Percentiles rank a stretch among this genome's conserved stretches.
Conservation (phyloP, 2,329 filamentous ascomycete genomes). For the Ophiostoma sp. region DNA sequence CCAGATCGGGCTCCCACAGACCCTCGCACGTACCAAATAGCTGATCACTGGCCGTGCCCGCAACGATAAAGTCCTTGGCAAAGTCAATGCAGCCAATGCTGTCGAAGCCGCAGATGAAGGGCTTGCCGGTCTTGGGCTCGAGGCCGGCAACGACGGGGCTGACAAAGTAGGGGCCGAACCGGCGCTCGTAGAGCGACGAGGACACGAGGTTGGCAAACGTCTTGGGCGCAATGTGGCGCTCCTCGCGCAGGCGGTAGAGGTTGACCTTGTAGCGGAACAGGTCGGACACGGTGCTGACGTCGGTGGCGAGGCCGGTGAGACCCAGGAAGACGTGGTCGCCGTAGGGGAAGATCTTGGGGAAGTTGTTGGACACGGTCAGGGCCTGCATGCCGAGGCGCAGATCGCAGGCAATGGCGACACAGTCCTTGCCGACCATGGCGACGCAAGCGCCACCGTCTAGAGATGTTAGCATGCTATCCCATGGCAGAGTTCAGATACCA, state of each 20-base stretch:
- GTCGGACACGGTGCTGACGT: constrained; percentile 89
- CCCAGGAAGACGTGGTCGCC: constrained; percentile 85
- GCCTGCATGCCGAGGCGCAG: constrained; percentile 94
- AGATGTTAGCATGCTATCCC: background rate
- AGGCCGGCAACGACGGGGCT: constrained; percentile 90
- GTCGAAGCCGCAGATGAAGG: constrained; percentile 98
- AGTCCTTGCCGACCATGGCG: constrained; percentile 99
- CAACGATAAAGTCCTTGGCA: constrained; percentile 98
- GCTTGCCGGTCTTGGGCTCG: constrained; percentile 87
- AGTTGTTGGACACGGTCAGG: constrained; percentile 98
- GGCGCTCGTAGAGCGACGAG: constrained; percentile 83
- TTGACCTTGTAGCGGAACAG: constrained; percentile 99
- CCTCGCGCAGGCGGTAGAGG: constrained; percentile 98
- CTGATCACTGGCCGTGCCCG: constrained; percentile 92
- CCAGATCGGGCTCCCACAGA: constrained; percentile 95
- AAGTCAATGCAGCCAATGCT: constrained; percentile 99
- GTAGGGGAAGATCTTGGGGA: constrained; percentile 99
- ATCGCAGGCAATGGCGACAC: constrained; percentile 98
- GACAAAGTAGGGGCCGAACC: constrained; percentile 96
- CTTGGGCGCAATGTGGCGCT: constrained; percentile 88
- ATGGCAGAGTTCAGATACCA: too few species aligned
- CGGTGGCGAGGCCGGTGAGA: constrained; percentile 91
- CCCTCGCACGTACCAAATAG: constrained; percentile 98
- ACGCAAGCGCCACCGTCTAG: constrained; percentile 85
- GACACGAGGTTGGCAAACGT: constrained; percentile 96